Evolutionary conservation across 1,284 basidiomycete species (phyloP), one percentile per base, ranked within the genome.

Genomic region (Puccinia polysora): DNA sequence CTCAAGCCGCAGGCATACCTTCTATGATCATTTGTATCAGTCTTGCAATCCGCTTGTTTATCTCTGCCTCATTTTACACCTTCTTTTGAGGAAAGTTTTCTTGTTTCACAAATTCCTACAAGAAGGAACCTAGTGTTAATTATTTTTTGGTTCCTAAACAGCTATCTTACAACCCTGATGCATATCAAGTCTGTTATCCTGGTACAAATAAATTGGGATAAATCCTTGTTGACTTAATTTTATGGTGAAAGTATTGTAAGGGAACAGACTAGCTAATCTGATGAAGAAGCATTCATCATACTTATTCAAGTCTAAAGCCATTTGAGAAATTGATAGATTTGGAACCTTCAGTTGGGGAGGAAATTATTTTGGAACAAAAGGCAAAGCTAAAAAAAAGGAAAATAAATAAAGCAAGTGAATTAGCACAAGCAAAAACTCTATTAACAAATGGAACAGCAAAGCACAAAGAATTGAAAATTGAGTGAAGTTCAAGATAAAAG

Each of bases 281-380:
- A 87, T 88, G 82, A 95, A 95, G 79, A 94, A 95, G 78, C 90
- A 87, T 23, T 94, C 90, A 77, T 91, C 88, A 81, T 93, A 95
- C 79, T 94, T 89, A 79, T 87, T 89, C 43, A 91, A 83, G 65
- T 85, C 83, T 76, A 95, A 86, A 0, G 94, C 94, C 64, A 88
- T 84, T 62, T 89, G 80, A 0, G 91, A 89, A 40, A 90, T 85
- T 36, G 86, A 81, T 36, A 84, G 82, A 5, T 97, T 84, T 3
- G 86, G 77, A 0, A 88, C 88, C 76, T 91, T 92, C 77, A 97
- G 82, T 3, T 81, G 78, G 0, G 88, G 87, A 5, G 93, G 93
- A 82, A 97, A 97, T 80, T 92, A 95, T 77, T 64, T 72, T n/a
- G 70, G 70, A 30, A 40, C 28, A 43, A 72, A 72, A 10, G 70